A percentile compares a stretch with the other conserved stretches of the same genome.
phyloP scores from a whole-genome alignment of 176 grass and related monocot species.

The Juncus inflexus region DNA sequence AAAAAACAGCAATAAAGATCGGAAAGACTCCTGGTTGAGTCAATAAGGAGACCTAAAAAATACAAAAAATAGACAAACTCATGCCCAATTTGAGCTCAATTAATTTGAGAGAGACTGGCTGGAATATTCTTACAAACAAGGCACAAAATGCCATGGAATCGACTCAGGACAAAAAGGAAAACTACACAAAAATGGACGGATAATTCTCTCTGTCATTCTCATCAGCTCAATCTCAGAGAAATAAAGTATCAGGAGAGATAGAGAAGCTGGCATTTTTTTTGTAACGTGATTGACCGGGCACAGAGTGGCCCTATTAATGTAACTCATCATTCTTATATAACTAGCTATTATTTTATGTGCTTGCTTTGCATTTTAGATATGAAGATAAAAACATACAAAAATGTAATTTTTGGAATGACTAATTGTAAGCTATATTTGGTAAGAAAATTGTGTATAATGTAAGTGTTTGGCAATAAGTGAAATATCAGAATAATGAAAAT shows the following conservation, averaged over 20 bases:
- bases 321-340: no score
- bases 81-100: neutral
- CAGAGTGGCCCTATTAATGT: neutral
- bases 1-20: neutral
- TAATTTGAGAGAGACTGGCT: neutral
- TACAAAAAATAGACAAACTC: neutral
- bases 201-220: neutral
- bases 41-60: neutral
- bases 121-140: slow-evolving; percentile 19
- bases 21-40: neutral
- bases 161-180: slow-evolving; percentile 6
- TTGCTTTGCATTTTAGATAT: neutral
- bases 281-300: slow-evolving; percentile 20
- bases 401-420: neutral
- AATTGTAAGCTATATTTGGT: no score
- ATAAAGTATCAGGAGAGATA: neutral
- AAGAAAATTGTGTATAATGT: no score
- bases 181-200: neutral
- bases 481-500: no score
- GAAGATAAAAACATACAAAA: neutral
- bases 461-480: no score
- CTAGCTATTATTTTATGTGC: no score
- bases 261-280: neutral
- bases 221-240: neutral
- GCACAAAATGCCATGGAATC: slow-evolving; percentile 15